These are phyloP conservation scores for Aureobasidium sp. DNA, from an alignment of 2,329 filamentous ascomycete species.

Conservation along the genomic window DNA sequence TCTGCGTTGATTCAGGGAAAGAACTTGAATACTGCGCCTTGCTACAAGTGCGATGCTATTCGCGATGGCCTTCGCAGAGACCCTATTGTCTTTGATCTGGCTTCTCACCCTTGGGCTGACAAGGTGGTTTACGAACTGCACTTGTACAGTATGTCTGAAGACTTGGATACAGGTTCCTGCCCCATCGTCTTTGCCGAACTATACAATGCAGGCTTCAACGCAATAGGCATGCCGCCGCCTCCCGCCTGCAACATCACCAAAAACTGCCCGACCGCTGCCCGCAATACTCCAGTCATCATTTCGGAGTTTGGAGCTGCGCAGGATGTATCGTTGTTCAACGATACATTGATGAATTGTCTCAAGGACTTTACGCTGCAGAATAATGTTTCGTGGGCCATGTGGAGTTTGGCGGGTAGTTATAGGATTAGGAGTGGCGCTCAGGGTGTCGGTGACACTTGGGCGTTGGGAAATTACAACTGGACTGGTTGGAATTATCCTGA, in stretches of 20 bases:
- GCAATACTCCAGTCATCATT: conserved; percentile 29
- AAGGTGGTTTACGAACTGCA: conserved; percentile 43
- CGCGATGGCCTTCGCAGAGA: conserved; percentile 36
- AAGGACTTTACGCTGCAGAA: conserved; percentile 37
- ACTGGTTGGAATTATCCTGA: conserved; percentile 38
- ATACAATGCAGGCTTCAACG: conserved; percentile 45
- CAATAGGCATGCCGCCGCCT: conserved; percentile 28
- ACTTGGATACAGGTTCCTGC: conserved; percentile 36
- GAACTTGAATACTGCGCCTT: conserved; percentile 29
- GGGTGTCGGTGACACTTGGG: conserved; percentile 41
- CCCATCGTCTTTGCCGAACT: conserved; percentile 40
- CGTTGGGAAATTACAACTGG: conserved; percentile 40
- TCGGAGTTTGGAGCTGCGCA: conserved; percentile 31
- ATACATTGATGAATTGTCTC: conserved; percentile 40
- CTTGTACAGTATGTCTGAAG: conserved; percentile 30
- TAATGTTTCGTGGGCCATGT: conserved; percentile 42
- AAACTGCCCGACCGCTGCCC: conserved; percentile 26
- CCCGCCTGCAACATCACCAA: conserved; percentile 27
- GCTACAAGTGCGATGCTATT: conserved; percentile 32
- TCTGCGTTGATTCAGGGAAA: conserved; percentile 21
- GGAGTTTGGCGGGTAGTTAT: conserved; percentile 42
- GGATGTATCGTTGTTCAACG: conserved; percentile 33
- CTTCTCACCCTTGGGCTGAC: conserved; percentile 38
- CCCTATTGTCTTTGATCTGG: conserved; percentile 39
- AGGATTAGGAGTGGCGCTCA: conserved; percentile 38